Percentiles rank a stretch among this genome's conserved stretches.
These are phyloP conservation scores for Jaltomata sinuosa DNA, from an alignment of 257 asterid genomes.

Conservation along the genomic window DNA sequence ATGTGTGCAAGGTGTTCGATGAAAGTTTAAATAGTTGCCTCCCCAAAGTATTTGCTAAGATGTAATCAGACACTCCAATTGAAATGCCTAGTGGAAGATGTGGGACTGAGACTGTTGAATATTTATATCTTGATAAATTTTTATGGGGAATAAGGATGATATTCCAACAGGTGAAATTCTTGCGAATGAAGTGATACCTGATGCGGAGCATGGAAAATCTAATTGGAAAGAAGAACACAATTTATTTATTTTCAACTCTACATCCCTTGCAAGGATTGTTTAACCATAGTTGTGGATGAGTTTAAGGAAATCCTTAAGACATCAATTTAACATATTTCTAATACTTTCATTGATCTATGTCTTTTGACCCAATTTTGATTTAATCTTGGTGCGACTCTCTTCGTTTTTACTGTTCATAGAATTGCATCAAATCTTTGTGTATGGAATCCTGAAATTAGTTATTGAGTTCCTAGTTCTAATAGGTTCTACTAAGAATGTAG, in stretches of 20 bases:
- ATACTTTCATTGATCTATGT: too few species aligned
- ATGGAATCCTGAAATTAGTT: not conserved
- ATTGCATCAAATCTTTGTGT: not conserved
- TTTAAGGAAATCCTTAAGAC: too few species aligned
- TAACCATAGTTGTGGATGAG: not conserved
- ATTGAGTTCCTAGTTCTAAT: not conserved
- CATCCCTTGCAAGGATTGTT: not conserved
- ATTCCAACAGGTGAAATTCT: not conserved
- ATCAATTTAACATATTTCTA: too few species aligned
- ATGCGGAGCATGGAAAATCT: not conserved
- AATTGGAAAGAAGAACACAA: not conserved
- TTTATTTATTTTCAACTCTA: too few species aligned
- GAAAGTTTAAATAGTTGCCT: too few species aligned
- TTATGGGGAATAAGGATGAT: not conserved
- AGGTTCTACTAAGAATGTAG: too few species aligned
- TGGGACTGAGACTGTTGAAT: not conserved
- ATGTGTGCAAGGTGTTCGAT: too few species aligned
- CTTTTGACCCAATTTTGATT: not conserved
- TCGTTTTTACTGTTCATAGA: too few species aligned
- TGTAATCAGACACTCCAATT: not conserved
- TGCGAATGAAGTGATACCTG: not conserved
- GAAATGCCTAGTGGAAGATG: not conserved
- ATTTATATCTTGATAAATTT: not conserved
- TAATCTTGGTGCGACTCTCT: not conserved
- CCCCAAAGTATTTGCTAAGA: too few species aligned